Base-by-base conservation (phyloP, 1,284 basidiomycete genomes). In the Microbotryum silenes-acaulis region DNA sequence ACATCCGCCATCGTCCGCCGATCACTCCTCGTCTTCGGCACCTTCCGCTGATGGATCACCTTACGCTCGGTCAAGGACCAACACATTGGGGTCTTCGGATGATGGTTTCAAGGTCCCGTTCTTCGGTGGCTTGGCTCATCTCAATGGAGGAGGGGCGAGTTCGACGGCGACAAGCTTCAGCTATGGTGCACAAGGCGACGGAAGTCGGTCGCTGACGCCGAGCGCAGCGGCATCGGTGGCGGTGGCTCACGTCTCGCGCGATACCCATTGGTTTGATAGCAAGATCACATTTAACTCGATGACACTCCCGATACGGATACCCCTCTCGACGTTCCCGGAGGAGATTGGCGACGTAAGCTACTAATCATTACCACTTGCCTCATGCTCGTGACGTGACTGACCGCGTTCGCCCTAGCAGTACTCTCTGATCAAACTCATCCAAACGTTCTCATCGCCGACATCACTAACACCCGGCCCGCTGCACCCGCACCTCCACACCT, bases 231-330 rank as follows among this genome's bases (percentile, higher is more conserved):
- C 37, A 10, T 42, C 37, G 16, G 1, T 42, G 37, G 37, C n/a
- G 21, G 23, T 50, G 12, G 48, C 21, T 16, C 21, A 29, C 6
- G 37, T 42, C 37, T 42, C 37, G 16, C 37, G 37, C 37, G 94
- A 97, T 80, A 97, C 92, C 51, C 92, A 96, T 75, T 94, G 88
- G 72, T 96, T 84, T 76, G 86, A 92, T 72, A 90, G 91, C 0
- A 81, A 82, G 12, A 87, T 93, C 59, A 81, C 80, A 31, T 96
- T 91, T 76, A 85, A 85, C 73, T 72, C 73, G 81, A 84, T 64
- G 55, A 55, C 51, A 20, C 52, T 63, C 6, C 91, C 91, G 12
- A 89, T 94, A 71, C 85, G 89, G 71, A 83, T 94, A 72, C 91
- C 91, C 2, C 77, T 93, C 57, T 82, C 84, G 16, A 87, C 86